Evolutionary conservation across 2,329 filamentous ascomycete genomes (phyloP), one percentile per base, ranked within the genome.

Genomic region (Xylaria sp.): DNA sequence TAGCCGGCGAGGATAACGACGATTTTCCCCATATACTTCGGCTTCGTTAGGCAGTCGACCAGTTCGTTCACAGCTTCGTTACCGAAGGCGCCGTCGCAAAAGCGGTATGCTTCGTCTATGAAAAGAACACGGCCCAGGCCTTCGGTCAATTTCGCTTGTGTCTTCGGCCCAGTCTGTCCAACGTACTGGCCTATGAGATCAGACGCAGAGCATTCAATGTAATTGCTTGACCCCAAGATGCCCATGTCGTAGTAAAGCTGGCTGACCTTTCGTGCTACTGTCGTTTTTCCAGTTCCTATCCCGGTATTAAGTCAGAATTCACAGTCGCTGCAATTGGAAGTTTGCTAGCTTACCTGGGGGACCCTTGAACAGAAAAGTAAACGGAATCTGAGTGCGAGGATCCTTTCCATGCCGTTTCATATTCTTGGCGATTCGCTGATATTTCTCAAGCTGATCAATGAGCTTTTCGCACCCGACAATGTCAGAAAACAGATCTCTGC

Each of bases 241-340:
- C 91, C 91, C 85, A 94, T 88, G 73, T 94, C 89, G 75, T 92
- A 94, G 75, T 88, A 94, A 0, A 94, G 82, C 70, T 93, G 87
- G 8, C 91, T 92, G 85, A 94, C 92, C 70, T 90, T 91, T 15
- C 85, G 82, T 0, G 93, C 92, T 0, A 84, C 92, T 0, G 89
- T 87, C 0, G 88, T 91, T 72, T 91, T 91, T 0, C 89, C 89
- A 0, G 89, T 90, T 68, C 66, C 64, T 66, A 28, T 34, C 6
- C 46, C 9, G 13, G 46, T 15, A 50, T n/a, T 18, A 13, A 0
- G 71, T 76, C 66, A 67, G 52, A 46, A 51, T 51, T 46, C 39
- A 41, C 12, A 34, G 25, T 5, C 3, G 15, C 32, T 58, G 13
- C 32, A 44, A 32, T 9, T 20, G 13, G 50, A 9, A 46, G 15